Evolutionary conservation across 768 basidiomycete genomes (phyloP), one percentile per base, ranked within the genome.

Genomic region (Austroboletus eburneus): DNA sequence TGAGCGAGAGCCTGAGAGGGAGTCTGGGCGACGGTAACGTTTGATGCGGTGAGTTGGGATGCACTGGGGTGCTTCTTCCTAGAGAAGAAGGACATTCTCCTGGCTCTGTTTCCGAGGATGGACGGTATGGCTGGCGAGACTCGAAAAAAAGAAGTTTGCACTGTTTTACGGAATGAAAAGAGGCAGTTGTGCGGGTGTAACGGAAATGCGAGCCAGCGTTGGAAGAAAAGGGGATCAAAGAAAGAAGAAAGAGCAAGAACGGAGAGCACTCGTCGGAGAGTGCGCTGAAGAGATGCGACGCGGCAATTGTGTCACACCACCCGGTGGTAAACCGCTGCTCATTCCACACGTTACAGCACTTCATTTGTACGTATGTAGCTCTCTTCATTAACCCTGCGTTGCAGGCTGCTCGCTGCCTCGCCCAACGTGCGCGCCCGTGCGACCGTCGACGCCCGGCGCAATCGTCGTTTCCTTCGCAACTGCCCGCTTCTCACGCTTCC

Each of bases 31-130:
- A 83, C 69, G 35, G 80, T 76, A 55, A 83, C 80, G 58, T 68
- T 68, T 24, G 76, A 54, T 22, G 70, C 56, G 41, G 64, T 60
- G 44, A 69, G 67, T 55, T 75, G 75, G 20, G 67, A 69, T 55
- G 70, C 68, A 41, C 70, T 77, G 43, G 79, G 75, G 54, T 82
- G 78, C 79, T 87, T 90, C 83, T 83, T 89, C 78, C 87, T 79
- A 36, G 80, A 85, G 79, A 91, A 91, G 87, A 90, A 91, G 77
- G 87, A 89, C 89, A 91, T 91, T 81, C 84, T 84, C 67, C 82
- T 72, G 54, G 79, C 61, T 69, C 78, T 76, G 64, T 65, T 63
- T 55, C 73, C 72, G 65, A 83, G 69, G 67, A 85, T 67, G 63
- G 78, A 85, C 80, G 81, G 76, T 77, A 84, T 85, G 80, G 78